Evolutionary conservation across 805 yeast genomes (phyloP).

Genomic region (Brettanomyces nanus): DNA sequence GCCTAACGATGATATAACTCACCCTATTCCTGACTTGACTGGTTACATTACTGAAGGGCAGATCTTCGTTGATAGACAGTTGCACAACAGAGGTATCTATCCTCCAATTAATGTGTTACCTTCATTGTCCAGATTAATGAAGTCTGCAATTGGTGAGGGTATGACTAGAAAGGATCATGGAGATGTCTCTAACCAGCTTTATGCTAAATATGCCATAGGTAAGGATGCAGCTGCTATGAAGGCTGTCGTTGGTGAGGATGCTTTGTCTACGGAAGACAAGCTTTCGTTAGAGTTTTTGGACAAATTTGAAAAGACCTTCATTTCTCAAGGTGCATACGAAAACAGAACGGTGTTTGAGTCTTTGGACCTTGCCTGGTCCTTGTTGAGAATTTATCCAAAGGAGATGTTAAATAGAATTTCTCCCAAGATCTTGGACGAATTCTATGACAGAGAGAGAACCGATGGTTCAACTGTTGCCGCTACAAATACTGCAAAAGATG

Average conservation of each 20-base stretch:
- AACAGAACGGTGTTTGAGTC: slow-evolving; percentile 91
- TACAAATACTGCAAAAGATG: not conserved
- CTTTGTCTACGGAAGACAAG: slow-evolving; percentile 94
- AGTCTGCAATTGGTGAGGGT: slow-evolving; percentile 99
- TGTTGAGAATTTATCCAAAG: slow-evolving; percentile 97
- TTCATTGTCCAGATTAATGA: slow-evolving; percentile 95
- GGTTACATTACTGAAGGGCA: slow-evolving; percentile 99
- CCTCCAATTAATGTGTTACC: slow-evolving; percentile 99
- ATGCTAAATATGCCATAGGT: slow-evolving; percentile 99
- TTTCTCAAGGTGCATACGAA: slow-evolving; percentile 95
- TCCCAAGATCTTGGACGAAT: slow-evolving; percentile 92
- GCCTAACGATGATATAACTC: slow-evolving; percentile 99
- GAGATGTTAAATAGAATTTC: slow-evolving; percentile 97
- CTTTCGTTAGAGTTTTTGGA: slow-evolving; percentile 95
- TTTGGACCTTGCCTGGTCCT: slow-evolving; percentile 96
- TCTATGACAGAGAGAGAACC: slow-evolving; percentile 78
- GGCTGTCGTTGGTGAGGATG: slow-evolving; percentile 99
- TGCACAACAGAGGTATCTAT: slow-evolving; percentile 92
- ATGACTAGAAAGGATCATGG: slow-evolving; percentile 99
- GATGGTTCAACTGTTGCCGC: slow-evolving; percentile 19
- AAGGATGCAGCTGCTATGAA: slow-evolving; percentile 99
- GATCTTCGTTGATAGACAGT: slow-evolving; percentile 93
- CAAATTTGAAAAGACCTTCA: slow-evolving; percentile 93
- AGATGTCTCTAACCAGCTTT: slow-evolving; percentile 97
- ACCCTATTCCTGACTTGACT: slow-evolving; percentile 99